Evolutionary conservation across 176 grass and related monocot genomes (phyloP), one percentile per base, ranked within the genome.

Genomic region (Chrysopogon serrulatus): DNA sequence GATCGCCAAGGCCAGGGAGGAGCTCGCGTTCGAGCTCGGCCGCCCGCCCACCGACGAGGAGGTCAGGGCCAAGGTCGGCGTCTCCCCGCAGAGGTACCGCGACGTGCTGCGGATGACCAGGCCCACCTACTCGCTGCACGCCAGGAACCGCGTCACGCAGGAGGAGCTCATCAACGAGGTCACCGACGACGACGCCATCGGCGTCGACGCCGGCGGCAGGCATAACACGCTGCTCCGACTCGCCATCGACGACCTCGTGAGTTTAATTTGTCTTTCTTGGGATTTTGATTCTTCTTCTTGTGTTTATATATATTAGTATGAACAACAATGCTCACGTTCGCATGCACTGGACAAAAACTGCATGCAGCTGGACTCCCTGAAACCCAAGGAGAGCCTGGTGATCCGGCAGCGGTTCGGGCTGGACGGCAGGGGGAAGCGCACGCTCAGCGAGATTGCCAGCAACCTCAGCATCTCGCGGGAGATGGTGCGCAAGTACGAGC

Each of bases 331-430:
- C 53, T 56, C 6, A 49, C 44, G 44, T 15, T n/a, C n/a, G n/a
- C n/a, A 44, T 12, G 12, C 44, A 5, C 47, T 49, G 47, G 12
- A 42, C 10, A 42, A 42, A 9, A 19, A 23, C 51, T 54, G 19
- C 19, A 54, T 56, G 51, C 82, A 98, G 96, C 71, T 98, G 32
- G 96, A 98, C 84, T 98, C 96, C 9, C 92, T 98, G 27, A 98
- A 90, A 80, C 96, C 96, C 15, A 98, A 98, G 85, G 96, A 98
- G 85, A 98, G 79, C 72, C 45, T 98, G 77, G 96, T 98, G 48
- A 95, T 98, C 73, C 45, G 96, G 73, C 96, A 98, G 73, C 89
- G 93, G 36, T 98, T 88, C 56, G 95, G 95, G 10, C 86, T 98
- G 21, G 95, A 98, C 42, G 92, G 95, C 30, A 93, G 88, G 15